A percentile compares a stretch with the other conserved stretches of the same genome.
Evolutionary conservation across 306 rosid genomes (phyloP).

Genomic region (Quercus dentata): DNA sequence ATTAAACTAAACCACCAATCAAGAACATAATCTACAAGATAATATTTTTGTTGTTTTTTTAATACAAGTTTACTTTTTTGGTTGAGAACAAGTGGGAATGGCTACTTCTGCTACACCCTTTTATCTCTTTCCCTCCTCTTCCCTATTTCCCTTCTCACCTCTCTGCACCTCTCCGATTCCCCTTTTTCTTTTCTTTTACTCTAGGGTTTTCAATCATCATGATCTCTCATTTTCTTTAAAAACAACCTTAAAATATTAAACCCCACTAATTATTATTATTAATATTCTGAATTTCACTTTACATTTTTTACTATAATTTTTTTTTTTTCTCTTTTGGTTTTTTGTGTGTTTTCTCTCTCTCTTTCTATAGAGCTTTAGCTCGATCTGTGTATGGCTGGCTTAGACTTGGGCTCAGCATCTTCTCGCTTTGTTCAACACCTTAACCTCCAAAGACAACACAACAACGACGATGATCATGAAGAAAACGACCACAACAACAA

Average conservation of each 20-base stretch:
- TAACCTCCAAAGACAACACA: slow-evolving; percentile 43
- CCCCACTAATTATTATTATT: background rate
- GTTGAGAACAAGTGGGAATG: slow-evolving; percentile 10
- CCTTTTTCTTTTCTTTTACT: slow-evolving; percentile 27
- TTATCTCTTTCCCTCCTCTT: slow-evolving; percentile 4
- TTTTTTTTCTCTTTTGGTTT: slow-evolving; percentile 36
- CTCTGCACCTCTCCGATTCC: slow-evolving; percentile 32
- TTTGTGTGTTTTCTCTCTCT: too few relatives aligned
- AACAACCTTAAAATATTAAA: slow-evolving; percentile 16
- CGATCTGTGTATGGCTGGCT: slow-evolving; percentile 75
- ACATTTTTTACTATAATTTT: slow-evolving; percentile 24
- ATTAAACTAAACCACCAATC: background rate
- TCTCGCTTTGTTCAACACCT: slow-evolving; percentile 85
- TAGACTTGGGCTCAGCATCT: slow-evolving; percentile 94
- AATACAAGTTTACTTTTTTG: slow-evolving; percentile 4
- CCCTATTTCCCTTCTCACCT: slow-evolving; percentile 13
- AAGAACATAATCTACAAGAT: background rate
- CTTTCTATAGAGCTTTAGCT: slow-evolving; percentile 20
- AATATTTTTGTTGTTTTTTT: background rate
- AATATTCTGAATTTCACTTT: background rate
- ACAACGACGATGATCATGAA: slow-evolving; percentile 31
- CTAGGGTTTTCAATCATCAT: slow-evolving; percentile 30
- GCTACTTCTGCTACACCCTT: slow-evolving; percentile 18
- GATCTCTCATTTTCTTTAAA: slow-evolving; percentile 15
- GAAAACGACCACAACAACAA: slow-evolving; percentile 35